Percentiles rank a stretch among this genome's conserved stretches.
phyloP scores from a whole-genome alignment of 2,329 filamentous ascomycete species.

The Fusarium citri region DNA sequence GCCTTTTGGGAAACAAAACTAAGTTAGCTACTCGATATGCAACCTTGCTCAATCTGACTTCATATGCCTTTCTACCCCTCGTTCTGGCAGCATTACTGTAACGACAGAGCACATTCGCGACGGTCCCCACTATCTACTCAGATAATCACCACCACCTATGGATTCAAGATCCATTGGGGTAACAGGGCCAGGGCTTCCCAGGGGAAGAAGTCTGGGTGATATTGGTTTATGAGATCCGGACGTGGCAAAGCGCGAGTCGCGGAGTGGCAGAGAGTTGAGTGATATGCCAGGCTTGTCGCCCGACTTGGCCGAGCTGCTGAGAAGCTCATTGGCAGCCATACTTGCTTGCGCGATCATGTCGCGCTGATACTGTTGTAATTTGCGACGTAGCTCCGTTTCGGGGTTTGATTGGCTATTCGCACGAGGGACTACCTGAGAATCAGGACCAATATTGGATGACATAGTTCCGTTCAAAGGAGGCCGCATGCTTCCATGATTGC shows the following conservation, averaged over 20 bases:
- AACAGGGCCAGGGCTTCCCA: slow-evolving; percentile 70
- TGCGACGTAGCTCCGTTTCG: slow-evolving; percentile 61
- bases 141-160: slow-evolving; percentile 53
- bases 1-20: slow-evolving; percentile 22
- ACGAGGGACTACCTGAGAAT: slow-evolving; percentile 49
- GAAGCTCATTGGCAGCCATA: slow-evolving; percentile 61
- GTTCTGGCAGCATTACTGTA: not conserved
- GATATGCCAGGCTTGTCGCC: slow-evolving; percentile 46
- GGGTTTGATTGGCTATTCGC: slow-evolving; percentile 21
- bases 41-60: slow-evolving; percentile 10
- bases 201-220: slow-evolving; percentile 62
- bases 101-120: not conserved
- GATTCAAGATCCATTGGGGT: slow-evolving; percentile 69
- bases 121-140: slow-evolving; percentile 37
- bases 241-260: slow-evolving; percentile 54
- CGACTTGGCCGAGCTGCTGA: slow-evolving; percentile 46
- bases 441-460: slow-evolving; percentile 52
- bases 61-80: not conserved
- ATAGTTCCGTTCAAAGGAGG: slow-evolving; percentile 45
- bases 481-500: slow-evolving; percentile 37
- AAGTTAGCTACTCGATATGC: not conserved
- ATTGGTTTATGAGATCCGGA: slow-evolving; percentile 58
- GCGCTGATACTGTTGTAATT: slow-evolving; percentile 68
- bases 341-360: slow-evolving; percentile 71
- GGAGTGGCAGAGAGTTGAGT: slow-evolving; percentile 52